Conservation (phyloP, 768 basidiomycete genomes). For the Hydnomerulius pinastri region DNA sequence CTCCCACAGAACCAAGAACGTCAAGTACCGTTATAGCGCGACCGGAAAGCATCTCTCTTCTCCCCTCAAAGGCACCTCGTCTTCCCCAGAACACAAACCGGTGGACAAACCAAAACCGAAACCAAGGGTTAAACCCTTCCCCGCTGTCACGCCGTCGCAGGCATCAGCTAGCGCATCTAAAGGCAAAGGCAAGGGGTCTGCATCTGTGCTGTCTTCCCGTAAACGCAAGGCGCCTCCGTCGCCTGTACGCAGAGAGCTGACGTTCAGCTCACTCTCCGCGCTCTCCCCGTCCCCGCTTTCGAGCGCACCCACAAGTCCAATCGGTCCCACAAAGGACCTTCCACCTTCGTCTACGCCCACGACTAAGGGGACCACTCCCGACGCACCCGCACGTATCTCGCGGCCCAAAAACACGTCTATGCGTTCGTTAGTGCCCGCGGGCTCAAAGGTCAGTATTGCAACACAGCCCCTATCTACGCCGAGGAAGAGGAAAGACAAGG, state of each 20-base stretch:
- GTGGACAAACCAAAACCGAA: slow-evolving; percentile 12
- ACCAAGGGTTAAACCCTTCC: slow-evolving; percentile 3
- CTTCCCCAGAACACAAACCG: slow-evolving; percentile 28
- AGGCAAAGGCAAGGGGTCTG: slow-evolving; percentile 6
- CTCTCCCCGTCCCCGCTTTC: slow-evolving; percentile 29
- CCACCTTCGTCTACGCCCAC: slow-evolving; percentile 15
- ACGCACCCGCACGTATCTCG: slow-evolving; percentile 6
- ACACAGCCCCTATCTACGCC: slow-evolving; percentile 25
- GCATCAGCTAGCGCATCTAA: slow-evolving; percentile 15
- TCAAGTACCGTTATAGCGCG: slow-evolving; percentile 35
- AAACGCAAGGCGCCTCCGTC: slow-evolving; percentile 29
- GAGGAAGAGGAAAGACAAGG: slow-evolving; percentile 21
- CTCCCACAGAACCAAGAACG: slow-evolving; percentile 20
- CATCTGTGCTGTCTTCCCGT: slow-evolving; percentile 23
- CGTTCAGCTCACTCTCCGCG: slow-evolving; percentile 6
- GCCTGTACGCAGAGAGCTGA: slow-evolving; percentile 10
- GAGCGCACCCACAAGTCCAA: slow-evolving; percentile 22
- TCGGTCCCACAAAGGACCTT: slow-evolving; percentile 15
- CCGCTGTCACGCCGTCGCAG: slow-evolving; percentile 9
- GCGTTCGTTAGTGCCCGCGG: slow-evolving; percentile 2
- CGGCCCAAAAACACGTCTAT: slow-evolving; percentile 16
- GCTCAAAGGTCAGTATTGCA: slow-evolving; percentile 9
- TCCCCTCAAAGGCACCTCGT: slow-evolving; percentile 31
- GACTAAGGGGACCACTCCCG: background rate
- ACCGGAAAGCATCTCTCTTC: slow-evolving; percentile 36